Conservation (phyloP, 2,329 filamentous ascomycete genomes). For the Capronia americana region DNA sequence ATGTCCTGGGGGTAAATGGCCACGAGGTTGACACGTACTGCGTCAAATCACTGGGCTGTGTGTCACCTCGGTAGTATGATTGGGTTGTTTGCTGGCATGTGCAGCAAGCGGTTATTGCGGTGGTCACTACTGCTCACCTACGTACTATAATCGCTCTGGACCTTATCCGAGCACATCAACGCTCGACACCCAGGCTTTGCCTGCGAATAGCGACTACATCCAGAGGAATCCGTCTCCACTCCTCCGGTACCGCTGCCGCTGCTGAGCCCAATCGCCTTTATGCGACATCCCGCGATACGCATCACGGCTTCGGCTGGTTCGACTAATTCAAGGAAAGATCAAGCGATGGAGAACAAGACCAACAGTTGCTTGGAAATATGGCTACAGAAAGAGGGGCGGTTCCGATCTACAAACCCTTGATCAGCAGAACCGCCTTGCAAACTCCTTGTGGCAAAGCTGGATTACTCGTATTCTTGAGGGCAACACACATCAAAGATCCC, state of each 20-base stretch:
- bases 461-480: neutral
- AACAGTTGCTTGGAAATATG: neutral
- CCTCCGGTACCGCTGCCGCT: neutral
- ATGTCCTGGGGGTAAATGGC: neutral
- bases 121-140: too few relatives aligned
- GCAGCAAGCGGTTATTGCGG: neutral
- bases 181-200: neutral
- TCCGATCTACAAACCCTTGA: neutral
- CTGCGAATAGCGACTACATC: neutral
- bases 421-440: neutral
- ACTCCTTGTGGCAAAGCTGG: neutral
- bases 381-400: neutral
- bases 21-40: neutral
- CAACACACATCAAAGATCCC: neutral
- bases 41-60: neutral
- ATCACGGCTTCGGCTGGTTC: neutral
- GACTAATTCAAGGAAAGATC: neutral
- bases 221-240: neutral
- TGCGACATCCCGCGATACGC: neutral
- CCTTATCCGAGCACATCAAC: neutral
- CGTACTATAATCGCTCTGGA: neutral
- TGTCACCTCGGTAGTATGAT: neutral
- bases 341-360: neutral
- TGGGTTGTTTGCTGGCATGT: constrained; percentile 4
- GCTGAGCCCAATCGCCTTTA: neutral